Evolutionary conservation across 2,329 filamentous ascomycete genomes (phyloP).

Genomic region (Onygena corvina): DNA sequence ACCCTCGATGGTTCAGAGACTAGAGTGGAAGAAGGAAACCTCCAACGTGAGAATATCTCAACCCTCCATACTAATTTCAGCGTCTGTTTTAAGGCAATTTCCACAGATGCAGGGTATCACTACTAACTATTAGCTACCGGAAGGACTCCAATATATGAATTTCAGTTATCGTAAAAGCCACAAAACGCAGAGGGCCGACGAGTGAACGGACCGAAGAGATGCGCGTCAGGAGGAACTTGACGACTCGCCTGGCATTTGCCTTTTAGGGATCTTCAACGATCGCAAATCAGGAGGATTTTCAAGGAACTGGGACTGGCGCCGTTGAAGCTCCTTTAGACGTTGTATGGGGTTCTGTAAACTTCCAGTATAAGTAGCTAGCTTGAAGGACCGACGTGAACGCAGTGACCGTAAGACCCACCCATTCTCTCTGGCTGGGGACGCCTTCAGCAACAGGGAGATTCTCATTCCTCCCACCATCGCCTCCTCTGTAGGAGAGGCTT

Average conservation of each 20-base stretch:
- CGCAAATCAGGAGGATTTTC: conserved; percentile 20
- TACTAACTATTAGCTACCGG: no score
- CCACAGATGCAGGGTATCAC: no score
- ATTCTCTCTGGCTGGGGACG: conserved; percentile 76
- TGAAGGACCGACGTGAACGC: conserved; percentile 34
- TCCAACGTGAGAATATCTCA: no score
- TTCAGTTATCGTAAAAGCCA: no score
- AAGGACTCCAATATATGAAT: no score
- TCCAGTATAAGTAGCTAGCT: conserved; percentile 36
- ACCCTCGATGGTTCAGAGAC: no score
- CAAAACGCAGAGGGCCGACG: no score
- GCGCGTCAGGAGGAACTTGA: no score
- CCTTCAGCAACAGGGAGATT: conserved; percentile 62
- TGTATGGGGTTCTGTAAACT: conserved; percentile 53
- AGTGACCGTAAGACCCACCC: conserved; percentile 63
- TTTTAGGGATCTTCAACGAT: background rate
- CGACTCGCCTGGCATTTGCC: conserved; percentile 7
- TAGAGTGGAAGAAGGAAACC: no score
- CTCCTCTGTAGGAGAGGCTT: conserved; percentile 54
- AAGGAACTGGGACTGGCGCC: conserved; percentile 53
- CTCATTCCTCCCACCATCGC: conserved; percentile 22
- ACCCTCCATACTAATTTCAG: no score
- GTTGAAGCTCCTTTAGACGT: conserved; percentile 58
- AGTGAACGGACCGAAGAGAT: no score
- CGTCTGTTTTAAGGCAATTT: no score